Base-by-base conservation (phyloP, 2,329 filamentous ascomycete species). In the Metarhizium guizhouense region DNA sequence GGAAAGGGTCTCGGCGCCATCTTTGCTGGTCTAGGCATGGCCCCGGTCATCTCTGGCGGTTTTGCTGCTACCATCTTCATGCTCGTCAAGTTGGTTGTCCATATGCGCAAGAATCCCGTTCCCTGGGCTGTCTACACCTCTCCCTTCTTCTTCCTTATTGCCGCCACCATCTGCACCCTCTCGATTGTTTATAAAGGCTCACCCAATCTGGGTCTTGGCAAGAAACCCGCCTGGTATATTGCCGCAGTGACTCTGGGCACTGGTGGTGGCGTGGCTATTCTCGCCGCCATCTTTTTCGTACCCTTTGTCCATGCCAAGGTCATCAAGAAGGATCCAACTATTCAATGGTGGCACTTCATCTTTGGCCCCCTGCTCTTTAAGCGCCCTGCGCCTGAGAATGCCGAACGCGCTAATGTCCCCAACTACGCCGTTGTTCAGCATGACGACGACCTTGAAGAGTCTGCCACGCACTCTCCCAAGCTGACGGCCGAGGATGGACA, bases 101-200 rank as follows among this genome's bases (percentile, higher is more conserved):
- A 88, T 67, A 69, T 86, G 59, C 86, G 87, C 68, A 84, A 79
- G 70, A 84, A 88, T 70, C 86, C 87, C 6, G 77, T 88, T 2
- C 79, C 76, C 6, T 89, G 85, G 86, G 86, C 87, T 30, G 80
- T 91, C 54, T 90, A 78, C 72, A 85, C 80, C 53, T 84, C 86
- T 2, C 88, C 87, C 10, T 82, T 87, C 72, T 91, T 85, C 74
- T 91, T 91, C 78, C 81, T 90, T 55, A 81, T 91, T 57, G 86
- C 87, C 55, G 85, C 78, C 55, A 88, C 85, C 57, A 73, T 91
- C 64, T 89, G 86, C 73, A 87, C 87, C 0, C 77, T 92, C 5
- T 89, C 85, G 47, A 84, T 92, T 63, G 87, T 91, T 62, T 90
- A 89, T 80, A 90, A 91, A 78, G 87, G 87, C 36, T 89, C 87